A percentile compares a stretch with the other conserved stretches of the same genome.
These are phyloP conservation scores for Xylaria acuta DNA, from an alignment of 495 filamentous ascomycete species.

Conservation along the genomic window DNA sequence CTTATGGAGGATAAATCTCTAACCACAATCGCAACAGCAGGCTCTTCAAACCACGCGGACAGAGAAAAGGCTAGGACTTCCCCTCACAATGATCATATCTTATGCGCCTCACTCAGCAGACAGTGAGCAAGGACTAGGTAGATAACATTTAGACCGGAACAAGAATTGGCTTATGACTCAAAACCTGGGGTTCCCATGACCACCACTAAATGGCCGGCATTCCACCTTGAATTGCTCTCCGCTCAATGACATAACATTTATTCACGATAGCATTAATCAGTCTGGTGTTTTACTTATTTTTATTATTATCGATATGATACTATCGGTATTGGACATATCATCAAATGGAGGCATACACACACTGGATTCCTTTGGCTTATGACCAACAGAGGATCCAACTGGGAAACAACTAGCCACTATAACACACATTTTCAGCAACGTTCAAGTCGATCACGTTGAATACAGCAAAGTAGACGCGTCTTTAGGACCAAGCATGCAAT, in stretches of 20 bases:
- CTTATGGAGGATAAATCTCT: not conserved
- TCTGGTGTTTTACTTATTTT: slow-evolving; percentile 4
- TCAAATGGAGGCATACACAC: not conserved
- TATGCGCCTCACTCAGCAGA: slow-evolving; percentile 16
- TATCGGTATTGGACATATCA: not conserved
- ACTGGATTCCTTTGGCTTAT: not conserved
- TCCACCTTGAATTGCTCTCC: not conserved
- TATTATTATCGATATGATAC: not conserved
- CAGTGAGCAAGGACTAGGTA: not conserved
- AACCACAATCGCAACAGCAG: slow-evolving; percentile 4
- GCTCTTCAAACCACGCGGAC: slow-evolving; percentile 15
- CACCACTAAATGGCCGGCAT: not conserved
- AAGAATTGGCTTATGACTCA: not conserved
- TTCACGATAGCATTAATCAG: too few species aligned
- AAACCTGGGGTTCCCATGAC: slow-evolving; percentile 16
- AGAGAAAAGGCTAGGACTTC: slow-evolving; percentile 15
- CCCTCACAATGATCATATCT: slow-evolving; percentile 13
- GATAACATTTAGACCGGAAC: not conserved
- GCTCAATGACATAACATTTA: not conserved
- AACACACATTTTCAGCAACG: not conserved
- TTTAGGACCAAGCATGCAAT: not conserved
- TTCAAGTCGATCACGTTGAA: not conserved
- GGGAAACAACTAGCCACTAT: not conserved
- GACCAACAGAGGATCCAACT: not conserved
- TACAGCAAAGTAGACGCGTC: not conserved